Conservation (phyloP, 2,329 filamentous ascomycete genomes). For the Laburnicola sp. region DNA sequence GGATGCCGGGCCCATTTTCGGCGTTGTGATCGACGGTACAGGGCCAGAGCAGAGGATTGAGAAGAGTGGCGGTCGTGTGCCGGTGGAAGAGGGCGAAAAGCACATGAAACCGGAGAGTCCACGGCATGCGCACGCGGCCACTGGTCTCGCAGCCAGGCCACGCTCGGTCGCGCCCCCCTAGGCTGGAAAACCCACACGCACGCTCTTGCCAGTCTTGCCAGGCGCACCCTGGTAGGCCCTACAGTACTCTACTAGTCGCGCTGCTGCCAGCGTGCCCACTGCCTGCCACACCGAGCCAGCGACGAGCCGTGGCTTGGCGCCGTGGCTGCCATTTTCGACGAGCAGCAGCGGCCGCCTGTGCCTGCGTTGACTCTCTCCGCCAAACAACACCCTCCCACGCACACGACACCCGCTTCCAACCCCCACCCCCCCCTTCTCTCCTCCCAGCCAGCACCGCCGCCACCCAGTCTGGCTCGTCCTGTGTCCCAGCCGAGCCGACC, state of each 20-base stretch:
- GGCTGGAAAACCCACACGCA: no score
- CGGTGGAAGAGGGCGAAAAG: conserved; percentile 1
- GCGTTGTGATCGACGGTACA: conserved; percentile 25
- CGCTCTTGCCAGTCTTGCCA: no score
- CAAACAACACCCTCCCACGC: conserved; percentile 15
- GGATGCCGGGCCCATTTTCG: conserved; percentile 16
- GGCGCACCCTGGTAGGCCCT: no score
- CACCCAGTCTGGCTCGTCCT: conserved; percentile 51
- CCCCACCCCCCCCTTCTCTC: neutral
- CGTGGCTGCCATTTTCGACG: neutral
- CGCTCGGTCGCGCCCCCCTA: no score
- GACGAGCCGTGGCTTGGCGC: no score
- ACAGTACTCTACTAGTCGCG: no score
- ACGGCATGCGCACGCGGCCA: neutral
- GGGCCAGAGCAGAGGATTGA: neutral
- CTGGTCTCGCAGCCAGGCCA: no score
- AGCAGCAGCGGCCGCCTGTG: neutral
- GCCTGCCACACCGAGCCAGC: no score
- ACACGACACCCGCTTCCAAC: conserved; percentile 14
- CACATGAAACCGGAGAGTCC: neutral
- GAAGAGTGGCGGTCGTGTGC: neutral
- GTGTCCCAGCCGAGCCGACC: conserved; percentile 47
- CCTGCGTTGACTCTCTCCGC: conserved; percentile 4
- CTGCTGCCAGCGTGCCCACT: no score
- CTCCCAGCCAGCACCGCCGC: conserved; percentile 36